These are phyloP conservation scores for Coprinellus micaceus DNA, from an alignment of 768 basidiomycete genomes.

Conservation along the genomic window DNA sequence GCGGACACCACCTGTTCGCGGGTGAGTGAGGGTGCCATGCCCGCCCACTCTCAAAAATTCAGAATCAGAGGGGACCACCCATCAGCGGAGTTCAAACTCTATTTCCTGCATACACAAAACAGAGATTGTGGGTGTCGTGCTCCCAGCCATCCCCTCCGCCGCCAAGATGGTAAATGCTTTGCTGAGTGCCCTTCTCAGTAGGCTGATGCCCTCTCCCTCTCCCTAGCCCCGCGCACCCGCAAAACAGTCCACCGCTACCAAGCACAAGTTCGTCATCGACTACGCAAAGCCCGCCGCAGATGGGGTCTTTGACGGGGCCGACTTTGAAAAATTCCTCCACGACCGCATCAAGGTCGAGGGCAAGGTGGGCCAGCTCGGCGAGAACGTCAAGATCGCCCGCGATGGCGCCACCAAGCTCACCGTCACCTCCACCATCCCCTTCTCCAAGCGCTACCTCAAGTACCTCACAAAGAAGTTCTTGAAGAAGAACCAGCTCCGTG, in stretches of 20 bases:
- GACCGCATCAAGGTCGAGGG: slow-evolving; percentile 93
- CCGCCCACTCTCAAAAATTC: not conserved
- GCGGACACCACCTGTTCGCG: slow-evolving; percentile 69
- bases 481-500: slow-evolving; percentile 94
- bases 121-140: slow-evolving; percentile 16
- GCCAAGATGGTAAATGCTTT: slow-evolving; percentile 84
- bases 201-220: slow-evolving; percentile 53
- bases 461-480: slow-evolving; percentile 99
- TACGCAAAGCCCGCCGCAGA: slow-evolving; percentile 70
- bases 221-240: slow-evolving; percentile 57
- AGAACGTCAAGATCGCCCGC: slow-evolving; percentile 80
- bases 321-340: slow-evolving; percentile 83
- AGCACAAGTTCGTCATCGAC: slow-evolving; percentile 77
- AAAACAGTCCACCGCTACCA: slow-evolving; percentile 50
- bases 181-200: slow-evolving; percentile 92
- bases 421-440: slow-evolving; percentile 79
- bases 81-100: slow-evolving; percentile 35
- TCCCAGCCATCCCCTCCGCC: slow-evolving; percentile 15
- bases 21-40: slow-evolving; percentile 31
- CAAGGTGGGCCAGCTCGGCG: slow-evolving; percentile 88
- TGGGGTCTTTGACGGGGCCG: slow-evolving; percentile 57
- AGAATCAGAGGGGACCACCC: too few relatives aligned
- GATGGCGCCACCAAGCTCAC: slow-evolving; percentile 84
- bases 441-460: slow-evolving; percentile 97
- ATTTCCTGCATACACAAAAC: slow-evolving; percentile 53